Evolutionary conservation across 257 asterid species (phyloP), one percentile per base, ranked within the genome.

Genomic region (Fraxinus excelsior): DNA sequence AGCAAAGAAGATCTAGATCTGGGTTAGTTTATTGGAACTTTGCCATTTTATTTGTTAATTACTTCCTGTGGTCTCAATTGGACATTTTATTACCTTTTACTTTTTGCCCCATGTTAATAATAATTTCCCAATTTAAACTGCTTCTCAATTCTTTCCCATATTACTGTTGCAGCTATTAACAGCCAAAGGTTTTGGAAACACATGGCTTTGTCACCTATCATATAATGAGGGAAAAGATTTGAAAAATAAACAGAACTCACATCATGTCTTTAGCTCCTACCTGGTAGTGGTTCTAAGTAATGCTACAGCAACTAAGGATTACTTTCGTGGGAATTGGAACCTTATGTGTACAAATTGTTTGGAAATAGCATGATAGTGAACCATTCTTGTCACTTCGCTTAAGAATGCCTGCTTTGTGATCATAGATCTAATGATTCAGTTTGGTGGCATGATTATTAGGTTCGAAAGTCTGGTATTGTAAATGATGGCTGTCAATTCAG

Each of bases 1-100:
- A 90, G 92, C 85, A 96, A 96, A 85, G 99, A 96, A 85, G 99
- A 96, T 86, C 85, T 96, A 18, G 97, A 96, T 88, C 82, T 96
- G 73, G 99, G 99, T 95, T 82, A 84, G 95, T 86, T 73, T 64
- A 34, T 74, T 71, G 35, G 46, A 70, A 72, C 62, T 29, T 82
- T 67, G 23, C 75, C 46, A 64, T 13, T 65, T 67, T 7, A n/a
- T n/a, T 11, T 60, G 28, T 60, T 21, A 58, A 6, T 21, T 60
- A 9, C 29, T 25, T 6, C 64, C 60, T 3, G 29, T 60, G 67
- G 67, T 60, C 31, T 23, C 32, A 23, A 23, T 23, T 60, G 29
- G 31, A 23, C 16, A n/a, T 58, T 23, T 60, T 6, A 2, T 23
- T 21, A 10, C 2, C 1, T 11, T 25, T 62, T 3, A 62, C 34